A percentile compares a stretch with the other conserved stretches of the same genome.
These are phyloP conservation scores for Elasticomyces elasticus DNA, from an alignment of 495 filamentous ascomycete species.

Conservation along the genomic window DNA sequence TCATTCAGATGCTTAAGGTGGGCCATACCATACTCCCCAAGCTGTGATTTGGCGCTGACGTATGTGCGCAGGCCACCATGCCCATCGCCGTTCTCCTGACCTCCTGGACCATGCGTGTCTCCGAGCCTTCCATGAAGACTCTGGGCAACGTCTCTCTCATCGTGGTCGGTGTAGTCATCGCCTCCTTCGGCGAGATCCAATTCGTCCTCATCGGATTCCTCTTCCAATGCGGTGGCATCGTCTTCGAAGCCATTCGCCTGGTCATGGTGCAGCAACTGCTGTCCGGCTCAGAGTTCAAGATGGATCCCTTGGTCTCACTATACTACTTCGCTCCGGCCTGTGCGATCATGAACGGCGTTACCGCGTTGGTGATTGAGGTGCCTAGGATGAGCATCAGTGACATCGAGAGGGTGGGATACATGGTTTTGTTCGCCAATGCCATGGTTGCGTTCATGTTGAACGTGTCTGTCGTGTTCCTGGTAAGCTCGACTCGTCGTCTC, in stretches of 20 bases:
- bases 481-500: slow-evolving; percentile 40
- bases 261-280: slow-evolving; percentile 86
- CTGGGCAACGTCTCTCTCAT: slow-evolving; percentile 81
- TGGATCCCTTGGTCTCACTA: slow-evolving; percentile 90
- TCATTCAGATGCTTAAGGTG: slow-evolving; percentile 97
- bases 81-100: slow-evolving; percentile 81
- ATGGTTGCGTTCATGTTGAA: slow-evolving; percentile 79
- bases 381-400: slow-evolving; percentile 60
- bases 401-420: slow-evolving; percentile 63
- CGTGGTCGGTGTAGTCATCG: slow-evolving; percentile 81
- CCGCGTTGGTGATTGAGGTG: slow-evolving; percentile 69
- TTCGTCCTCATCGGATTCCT: slow-evolving; percentile 81
- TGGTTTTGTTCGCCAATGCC: slow-evolving; percentile 70
- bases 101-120: slow-evolving; percentile 72
- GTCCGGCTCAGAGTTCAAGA: slow-evolving; percentile 87
- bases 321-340: slow-evolving; percentile 96
- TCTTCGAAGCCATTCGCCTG: slow-evolving; percentile 83
- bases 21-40: slow-evolving; percentile 20
- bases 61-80: slow-evolving; percentile 60
- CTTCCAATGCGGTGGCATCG: slow-evolving; percentile 72
- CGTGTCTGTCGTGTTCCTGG: slow-evolving; percentile 87
- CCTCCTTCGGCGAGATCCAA: slow-evolving; percentile 84
- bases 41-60: too few relatives aligned
- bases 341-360: slow-evolving; percentile 74
- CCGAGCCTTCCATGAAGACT: slow-evolving; percentile 64